Evolutionary conservation across 2,329 filamentous ascomycete species (phyloP).

Genomic region (Huntiella decipiens): DNA sequence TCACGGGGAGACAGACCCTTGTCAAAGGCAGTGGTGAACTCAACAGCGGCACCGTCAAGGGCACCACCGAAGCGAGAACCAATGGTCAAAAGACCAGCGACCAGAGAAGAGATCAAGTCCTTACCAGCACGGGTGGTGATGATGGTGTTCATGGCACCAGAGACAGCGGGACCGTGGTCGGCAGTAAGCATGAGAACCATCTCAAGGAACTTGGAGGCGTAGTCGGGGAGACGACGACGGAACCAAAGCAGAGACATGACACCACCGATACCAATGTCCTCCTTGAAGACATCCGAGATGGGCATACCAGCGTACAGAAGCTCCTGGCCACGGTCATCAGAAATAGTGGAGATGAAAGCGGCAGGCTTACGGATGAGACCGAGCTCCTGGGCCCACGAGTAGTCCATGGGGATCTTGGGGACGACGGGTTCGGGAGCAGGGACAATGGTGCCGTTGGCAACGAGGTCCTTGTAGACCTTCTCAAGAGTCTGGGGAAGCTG

Average conservation of each 20-base stretch:
- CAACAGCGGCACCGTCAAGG: conserved; percentile 89
- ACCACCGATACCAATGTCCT: conserved; percentile 98
- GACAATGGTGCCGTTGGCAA: conserved; percentile 67
- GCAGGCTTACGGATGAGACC: conserved; percentile 98
- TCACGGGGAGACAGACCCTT: conserved; percentile 96
- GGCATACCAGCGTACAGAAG: conserved; percentile 97
- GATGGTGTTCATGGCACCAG: conserved; percentile 99
- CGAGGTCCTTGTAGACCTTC: conserved; percentile 71
- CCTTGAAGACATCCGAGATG: conserved; percentile 98
- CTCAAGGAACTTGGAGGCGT: conserved; percentile 97
- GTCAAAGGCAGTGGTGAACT: conserved; percentile 96
- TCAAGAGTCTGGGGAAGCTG: conserved; percentile 66
- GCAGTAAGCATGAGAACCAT: conserved; percentile 99
- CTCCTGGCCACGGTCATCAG: conserved; percentile 98
- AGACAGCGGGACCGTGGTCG: conserved; percentile 96
- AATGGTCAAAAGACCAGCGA: conserved; percentile 93
- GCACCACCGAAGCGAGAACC: conserved; percentile 97
- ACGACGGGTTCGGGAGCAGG: conserved; percentile 77
- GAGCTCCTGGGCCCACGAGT: conserved; percentile 98
- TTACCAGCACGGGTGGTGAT: conserved; percentile 98
- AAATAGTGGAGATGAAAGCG: conserved; percentile 99
- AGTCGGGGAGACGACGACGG: conserved; percentile 86
- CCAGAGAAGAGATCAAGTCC: conserved; percentile 88
- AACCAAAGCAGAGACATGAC: conserved; percentile 99
- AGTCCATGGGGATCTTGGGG: conserved; percentile 98